phyloP scores from a whole-genome alignment of 2,329 filamentous ascomycete genomes.

The Beauveria scarabaeidicola region DNA sequence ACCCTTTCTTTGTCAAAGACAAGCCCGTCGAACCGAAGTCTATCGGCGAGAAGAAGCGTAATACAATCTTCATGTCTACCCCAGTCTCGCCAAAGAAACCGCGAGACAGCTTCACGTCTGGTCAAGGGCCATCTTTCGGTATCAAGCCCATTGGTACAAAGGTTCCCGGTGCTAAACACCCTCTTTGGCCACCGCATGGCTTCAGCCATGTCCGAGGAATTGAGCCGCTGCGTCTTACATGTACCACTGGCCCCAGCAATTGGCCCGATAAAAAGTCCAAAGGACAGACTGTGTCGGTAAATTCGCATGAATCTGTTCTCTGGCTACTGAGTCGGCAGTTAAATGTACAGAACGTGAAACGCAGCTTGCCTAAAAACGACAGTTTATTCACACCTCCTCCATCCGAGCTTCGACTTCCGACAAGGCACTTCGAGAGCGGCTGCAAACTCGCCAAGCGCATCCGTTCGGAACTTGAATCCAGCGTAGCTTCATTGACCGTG shows the following conservation, averaged over 20 bases:
- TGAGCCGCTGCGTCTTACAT: neutral
- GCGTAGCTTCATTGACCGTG: neutral
- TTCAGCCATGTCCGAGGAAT: constrained; percentile 54
- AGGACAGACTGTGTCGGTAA: constrained; percentile 34
- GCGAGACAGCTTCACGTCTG: constrained; percentile 22
- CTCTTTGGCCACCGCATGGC: constrained; percentile 63
- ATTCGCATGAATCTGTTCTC: constrained; percentile 36
- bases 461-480: constrained; percentile 34
- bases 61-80: constrained; percentile 42
- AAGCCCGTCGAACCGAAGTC: constrained; percentile 20
- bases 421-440: constrained; percentile 50
- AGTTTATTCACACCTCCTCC: constrained; percentile 38
- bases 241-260: neutral
- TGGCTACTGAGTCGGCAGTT: neutral
- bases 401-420: constrained; percentile 43
- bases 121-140: constrained; percentile 35
- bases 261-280: constrained; percentile 38
- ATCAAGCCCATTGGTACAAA: constrained; percentile 40
- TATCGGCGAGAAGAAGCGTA: constrained; percentile 23
- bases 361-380: constrained; percentile 22
- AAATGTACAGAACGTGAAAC: constrained; percentile 14
- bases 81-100: constrained; percentile 42
- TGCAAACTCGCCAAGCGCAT: constrained; percentile 43
- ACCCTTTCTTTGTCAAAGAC: constrained; percentile 35
- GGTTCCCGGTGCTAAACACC: constrained; percentile 56